These are phyloP conservation scores for Gaertneriomyces sp. DNA, from an alignment of 192 early-diverging fungal genomes.

Conservation along the genomic window DNA sequence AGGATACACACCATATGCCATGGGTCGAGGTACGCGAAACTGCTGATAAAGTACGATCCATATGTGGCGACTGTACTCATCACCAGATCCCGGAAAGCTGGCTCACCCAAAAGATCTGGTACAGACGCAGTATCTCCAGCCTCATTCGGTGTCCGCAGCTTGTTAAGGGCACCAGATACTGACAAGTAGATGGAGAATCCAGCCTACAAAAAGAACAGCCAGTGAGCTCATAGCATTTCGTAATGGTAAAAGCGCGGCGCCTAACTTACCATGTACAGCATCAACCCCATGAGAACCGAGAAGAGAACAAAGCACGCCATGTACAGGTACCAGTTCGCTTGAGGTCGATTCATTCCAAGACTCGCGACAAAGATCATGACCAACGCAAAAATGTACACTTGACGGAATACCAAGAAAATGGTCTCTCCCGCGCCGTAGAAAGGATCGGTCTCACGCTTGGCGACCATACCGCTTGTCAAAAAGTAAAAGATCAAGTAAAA, in stretches of 20 bases:
- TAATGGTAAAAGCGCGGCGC: neutral
- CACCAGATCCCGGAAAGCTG: constrained; percentile 39
- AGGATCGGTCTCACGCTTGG: constrained; percentile 45
- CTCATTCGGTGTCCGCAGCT: constrained; percentile 3
- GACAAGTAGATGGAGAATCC: constrained; percentile 32
- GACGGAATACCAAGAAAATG: constrained; percentile 34
- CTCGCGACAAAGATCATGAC: constrained; percentile 47
- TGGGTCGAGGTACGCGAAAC: constrained; percentile 46
- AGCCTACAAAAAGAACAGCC: constrained; percentile 9
- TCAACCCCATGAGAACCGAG: constrained; percentile 41
- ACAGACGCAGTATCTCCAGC: constrained; percentile 20
- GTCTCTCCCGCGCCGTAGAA: constrained; percentile 42
- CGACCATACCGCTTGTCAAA: constrained; percentile 31
- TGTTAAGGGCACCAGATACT: constrained; percentile 21
- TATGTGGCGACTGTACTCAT: constrained; percentile 46
- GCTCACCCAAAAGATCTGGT: constrained; percentile 12
- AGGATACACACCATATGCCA: constrained; percentile 52
- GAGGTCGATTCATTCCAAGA: constrained; percentile 52
- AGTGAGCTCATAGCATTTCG: neutral
- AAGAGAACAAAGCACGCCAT: constrained; percentile 44
- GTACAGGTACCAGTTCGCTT: constrained; percentile 44
- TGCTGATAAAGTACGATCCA: constrained; percentile 49
- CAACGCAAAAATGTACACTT: constrained; percentile 45
- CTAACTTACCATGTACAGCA: constrained; percentile 44
- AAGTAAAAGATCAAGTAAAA: constrained; percentile 59